A percentile compares a stretch with the other conserved stretches of the same genome.
Conservation (phyloP, 345 rosid species). For the Moringa oleifera region DNA sequence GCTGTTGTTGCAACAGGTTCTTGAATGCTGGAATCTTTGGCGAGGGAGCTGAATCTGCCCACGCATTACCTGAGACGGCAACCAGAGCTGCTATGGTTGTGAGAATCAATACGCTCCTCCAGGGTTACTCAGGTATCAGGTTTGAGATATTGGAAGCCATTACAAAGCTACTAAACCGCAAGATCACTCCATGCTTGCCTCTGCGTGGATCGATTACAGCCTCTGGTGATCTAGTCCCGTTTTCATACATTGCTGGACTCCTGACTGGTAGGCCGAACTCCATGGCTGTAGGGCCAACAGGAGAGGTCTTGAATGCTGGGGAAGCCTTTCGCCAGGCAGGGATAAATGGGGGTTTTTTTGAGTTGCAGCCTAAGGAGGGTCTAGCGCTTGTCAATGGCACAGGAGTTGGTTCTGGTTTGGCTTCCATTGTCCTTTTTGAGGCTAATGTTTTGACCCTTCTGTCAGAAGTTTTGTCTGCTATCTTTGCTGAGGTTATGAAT, state of each 20-base stretch:
- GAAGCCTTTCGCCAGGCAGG: conserved; percentile 47
- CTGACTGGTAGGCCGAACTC: conserved; percentile 61
- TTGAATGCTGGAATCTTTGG: conserved; percentile 73
- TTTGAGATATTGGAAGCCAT: conserved; percentile 68
- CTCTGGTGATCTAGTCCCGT: conserved; percentile 68
- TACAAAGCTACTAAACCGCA: conserved; percentile 50
- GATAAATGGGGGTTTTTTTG: conserved; percentile 38
- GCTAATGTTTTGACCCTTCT: conserved; percentile 32
- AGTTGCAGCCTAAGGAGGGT: conserved; percentile 68
- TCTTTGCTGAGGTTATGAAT: conserved; percentile 49
- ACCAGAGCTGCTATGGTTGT: conserved; percentile 75
- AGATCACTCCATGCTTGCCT: conserved; percentile 68
- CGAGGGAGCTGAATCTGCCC: conserved; percentile 38
- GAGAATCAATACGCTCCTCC: conserved; percentile 68
- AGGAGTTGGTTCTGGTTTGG: conserved; percentile 66
- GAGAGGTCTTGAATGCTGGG: conserved; percentile 39
- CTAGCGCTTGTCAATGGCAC: conserved; percentile 71
- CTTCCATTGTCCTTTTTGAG: conserved; percentile 48
- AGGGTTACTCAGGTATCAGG: conserved; percentile 71
- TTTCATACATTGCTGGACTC: conserved; percentile 71
- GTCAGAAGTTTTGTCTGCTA: conserved; percentile 38
- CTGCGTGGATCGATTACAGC: conserved; percentile 69
- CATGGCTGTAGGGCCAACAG: conserved; percentile 46
- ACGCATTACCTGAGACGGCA: conserved; percentile 47
- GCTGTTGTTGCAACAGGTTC: conserved; percentile 46